phyloP scores from a whole-genome alignment of 1,284 basidiomycete genomes.

The Ustilago xerochloae region DNA sequence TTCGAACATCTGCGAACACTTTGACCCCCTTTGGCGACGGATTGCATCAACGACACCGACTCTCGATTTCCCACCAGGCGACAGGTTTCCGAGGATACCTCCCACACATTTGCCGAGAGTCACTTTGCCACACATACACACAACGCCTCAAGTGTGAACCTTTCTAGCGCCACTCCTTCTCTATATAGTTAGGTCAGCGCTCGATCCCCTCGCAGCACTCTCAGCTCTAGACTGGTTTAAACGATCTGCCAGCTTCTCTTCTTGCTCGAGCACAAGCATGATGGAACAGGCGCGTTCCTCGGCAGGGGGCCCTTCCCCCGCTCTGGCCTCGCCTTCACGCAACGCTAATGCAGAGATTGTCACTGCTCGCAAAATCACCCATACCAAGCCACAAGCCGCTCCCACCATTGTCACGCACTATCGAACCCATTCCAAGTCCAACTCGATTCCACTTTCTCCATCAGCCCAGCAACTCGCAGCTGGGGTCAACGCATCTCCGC shows the following conservation, averaged over 20 bases:
- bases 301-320: neutral
- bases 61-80: too few species aligned
- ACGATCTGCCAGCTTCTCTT: neutral
- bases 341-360: slow-evolving; percentile 18
- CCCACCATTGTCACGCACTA: slow-evolving; percentile 18
- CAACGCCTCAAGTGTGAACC: too few species aligned
- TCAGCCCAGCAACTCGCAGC: slow-evolving; percentile 1
- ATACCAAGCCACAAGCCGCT: slow-evolving; percentile 8
- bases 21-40: too few species aligned
- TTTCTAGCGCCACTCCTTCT: too few species aligned
- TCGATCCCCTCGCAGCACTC: neutral
- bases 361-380: slow-evolving; percentile 17
- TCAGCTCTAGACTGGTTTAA: too few species aligned
- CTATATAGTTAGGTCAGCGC: neutral
- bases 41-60: too few species aligned
- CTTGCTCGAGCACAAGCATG: neutral
- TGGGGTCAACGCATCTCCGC: neutral
- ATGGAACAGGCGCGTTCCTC: neutral
- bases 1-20: too few species aligned
- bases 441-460: neutral
- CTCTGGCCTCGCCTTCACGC: neutral
- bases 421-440: slow-evolving; percentile 15
- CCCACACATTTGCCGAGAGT: too few species aligned
- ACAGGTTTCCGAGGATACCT: too few species aligned
- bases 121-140: too few species aligned